Conservation (phyloP, 306 rosid species). For the Cicer yamashitae region DNA sequence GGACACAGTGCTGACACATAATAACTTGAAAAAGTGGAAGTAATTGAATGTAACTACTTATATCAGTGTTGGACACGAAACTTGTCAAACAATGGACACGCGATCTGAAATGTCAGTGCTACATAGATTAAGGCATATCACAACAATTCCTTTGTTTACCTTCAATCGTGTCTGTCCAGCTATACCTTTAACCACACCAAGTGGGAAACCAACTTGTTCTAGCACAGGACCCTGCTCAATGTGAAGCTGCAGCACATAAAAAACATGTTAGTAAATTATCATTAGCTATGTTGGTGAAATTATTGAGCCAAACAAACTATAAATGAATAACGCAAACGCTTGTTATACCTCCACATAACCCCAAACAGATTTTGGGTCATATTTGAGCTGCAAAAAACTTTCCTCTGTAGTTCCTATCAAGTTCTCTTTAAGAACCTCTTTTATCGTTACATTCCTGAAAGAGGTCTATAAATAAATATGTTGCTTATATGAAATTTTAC, state of each 20-base stretch:
- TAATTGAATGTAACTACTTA: too few relatives aligned
- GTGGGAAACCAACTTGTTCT: constrained; percentile 82
- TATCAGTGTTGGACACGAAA: too few relatives aligned
- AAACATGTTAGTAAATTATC: constrained; percentile 13
- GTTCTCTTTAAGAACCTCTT: constrained; percentile 71
- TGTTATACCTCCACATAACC: constrained; percentile 82
- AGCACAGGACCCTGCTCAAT: constrained; percentile 96
- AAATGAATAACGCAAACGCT: constrained; percentile 25
- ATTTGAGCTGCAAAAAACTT: constrained; percentile 70
- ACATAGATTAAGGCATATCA: neutral
- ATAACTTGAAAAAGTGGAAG: too few relatives aligned
- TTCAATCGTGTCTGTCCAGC: constrained; percentile 93
- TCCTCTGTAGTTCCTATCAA: constrained; percentile 66
- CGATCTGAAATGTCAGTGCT: too few relatives aligned
- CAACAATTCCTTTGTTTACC: constrained; percentile 48
- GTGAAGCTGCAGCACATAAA: constrained; percentile 67
- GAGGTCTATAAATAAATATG: constrained; percentile 38
- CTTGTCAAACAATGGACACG: too few relatives aligned
- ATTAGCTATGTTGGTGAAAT: constrained; percentile 15
- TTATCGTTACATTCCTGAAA: constrained; percentile 67
- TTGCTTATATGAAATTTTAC: constrained; percentile 9
- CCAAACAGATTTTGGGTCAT: constrained; percentile 87
- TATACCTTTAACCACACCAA: constrained; percentile 91
- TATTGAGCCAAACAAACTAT: neutral
- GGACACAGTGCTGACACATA: too few relatives aligned